Evolutionary conservation across 805 yeast genomes (phyloP), one percentile per base, ranked within the genome.

Genomic region (Sungouiozyma ichnusensis): DNA sequence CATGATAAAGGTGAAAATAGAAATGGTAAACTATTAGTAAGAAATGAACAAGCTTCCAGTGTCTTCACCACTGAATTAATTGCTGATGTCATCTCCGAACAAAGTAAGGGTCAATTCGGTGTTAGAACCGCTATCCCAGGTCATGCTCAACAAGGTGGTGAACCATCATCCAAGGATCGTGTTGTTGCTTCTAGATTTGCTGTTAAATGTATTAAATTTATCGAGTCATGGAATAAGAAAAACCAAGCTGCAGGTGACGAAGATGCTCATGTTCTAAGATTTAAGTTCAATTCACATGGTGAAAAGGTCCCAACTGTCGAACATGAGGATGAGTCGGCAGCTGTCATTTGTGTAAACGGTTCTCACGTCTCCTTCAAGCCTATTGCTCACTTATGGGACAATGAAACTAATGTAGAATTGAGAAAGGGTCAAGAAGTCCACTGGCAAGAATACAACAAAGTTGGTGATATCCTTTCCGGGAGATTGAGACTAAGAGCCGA

Each of bases 91-190:
- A 81, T 90, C 53, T 77, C 79, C 46, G 83, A 82, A 56, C 88
- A 85, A 54, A 79, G 87, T 31, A 64, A 73, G 33, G 85, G 83
- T 38, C 72, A 71, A 50, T 92, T 85, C 60, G 97, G 88, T 55
- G 82, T 92, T 15, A 81, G 94, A 62, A 87, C 95, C 3, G 97
- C 97, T 14, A 77, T 88, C 46, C 98, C 98, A 20, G 98, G 98
- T 24, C 97, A 90, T 60, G 92, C 90, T 44, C 98, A 92, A 71
- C 98, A 92, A 67, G 98, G 98, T 61, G 92, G 88, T 46, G 75
- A 78, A 41, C 98, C 98, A 39, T 81, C 95, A 6, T 86, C 97
- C 5, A 83, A 88, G 69, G 98, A 92, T 62, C 78, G 97, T 63
- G 80, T 87, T 33, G 74, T 81, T 49, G 95, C 95, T 5, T 79